Conservation (phyloP, 2,329 filamentous ascomycete species). For the Fusarium succisae region DNA sequence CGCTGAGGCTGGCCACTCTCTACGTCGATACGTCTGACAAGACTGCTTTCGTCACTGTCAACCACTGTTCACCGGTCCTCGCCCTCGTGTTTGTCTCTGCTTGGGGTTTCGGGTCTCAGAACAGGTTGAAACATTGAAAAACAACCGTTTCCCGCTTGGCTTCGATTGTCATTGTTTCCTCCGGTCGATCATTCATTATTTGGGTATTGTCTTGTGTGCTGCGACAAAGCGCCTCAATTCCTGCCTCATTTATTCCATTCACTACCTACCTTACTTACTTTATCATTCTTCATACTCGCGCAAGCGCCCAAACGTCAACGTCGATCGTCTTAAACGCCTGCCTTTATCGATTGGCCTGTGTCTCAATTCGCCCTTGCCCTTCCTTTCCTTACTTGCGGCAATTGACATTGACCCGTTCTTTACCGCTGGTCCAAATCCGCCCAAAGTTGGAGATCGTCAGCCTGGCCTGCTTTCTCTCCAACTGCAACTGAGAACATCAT, state of each 20-base stretch:
- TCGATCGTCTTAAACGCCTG: conserved; percentile 32
- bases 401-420: conserved; percentile 19
- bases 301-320: conserved; percentile 25
- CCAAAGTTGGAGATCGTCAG: conserved; percentile 22
- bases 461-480: conserved; percentile 26
- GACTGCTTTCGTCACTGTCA: conserved; percentile 14
- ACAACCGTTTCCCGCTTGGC: conserved; percentile 8
- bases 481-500: conserved; percentile 19
- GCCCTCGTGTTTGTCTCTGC: conserved; percentile 21
- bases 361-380: conserved; percentile 14
- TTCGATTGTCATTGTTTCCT: conserved; percentile 8
- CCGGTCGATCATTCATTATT: conserved; percentile 20
- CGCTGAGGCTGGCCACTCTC: conserved; percentile 27
- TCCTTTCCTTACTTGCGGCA: conserved; percentile 13
- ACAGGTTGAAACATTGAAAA: conserved; percentile 35
- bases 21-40: background rate
- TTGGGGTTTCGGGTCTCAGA: conserved; percentile 8
- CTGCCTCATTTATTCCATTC: background rate
- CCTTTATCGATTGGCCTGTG: conserved; percentile 1
- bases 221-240: conserved; percentile 26
- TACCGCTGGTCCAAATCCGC: conserved; percentile 24
- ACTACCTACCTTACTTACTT: background rate
- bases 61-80: conserved; percentile 15
- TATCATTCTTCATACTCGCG: conserved; percentile 6
- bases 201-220: conserved; percentile 11